A percentile compares a stretch with the other conserved stretches of the same genome.
These are phyloP conservation scores for Penicillium brevicompactum DNA, from an alignment of 2,329 filamentous ascomycete genomes.

Conservation along the genomic window DNA sequence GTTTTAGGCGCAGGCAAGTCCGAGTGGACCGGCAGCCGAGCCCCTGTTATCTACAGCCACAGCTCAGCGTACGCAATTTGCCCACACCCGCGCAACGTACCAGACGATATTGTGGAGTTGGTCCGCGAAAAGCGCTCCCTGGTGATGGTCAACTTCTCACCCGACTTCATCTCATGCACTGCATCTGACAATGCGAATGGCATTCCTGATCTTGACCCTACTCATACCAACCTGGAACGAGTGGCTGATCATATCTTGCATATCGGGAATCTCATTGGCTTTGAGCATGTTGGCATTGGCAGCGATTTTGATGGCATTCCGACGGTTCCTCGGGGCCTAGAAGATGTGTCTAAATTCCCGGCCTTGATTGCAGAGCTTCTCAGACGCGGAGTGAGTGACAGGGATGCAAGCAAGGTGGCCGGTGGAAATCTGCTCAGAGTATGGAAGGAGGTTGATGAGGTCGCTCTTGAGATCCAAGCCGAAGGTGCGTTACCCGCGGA, in stretches of 20 bases:
- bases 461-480: conserved; percentile 67
- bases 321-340: conserved; percentile 69
- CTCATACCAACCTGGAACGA: conserved; percentile 72
- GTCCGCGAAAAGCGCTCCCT: conserved; percentile 73
- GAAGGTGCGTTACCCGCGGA: conserved; percentile 52
- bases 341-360: conserved; percentile 84
- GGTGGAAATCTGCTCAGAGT: conserved; percentile 83
- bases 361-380: conserved; percentile 75
- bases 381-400: conserved; percentile 70
- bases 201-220: conserved; percentile 67
- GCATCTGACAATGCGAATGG: conserved; percentile 61
- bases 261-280: conserved; percentile 81
- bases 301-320: conserved; percentile 79
- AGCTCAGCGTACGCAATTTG: conserved; percentile 80
- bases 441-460: conserved; percentile 75
- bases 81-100: conserved; percentile 87
- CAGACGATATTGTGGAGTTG: conserved; percentile 76
- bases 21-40: conserved; percentile 70
- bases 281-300: conserved; percentile 82
- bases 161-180: conserved; percentile 78
- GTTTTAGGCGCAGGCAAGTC: conserved; percentile 66
- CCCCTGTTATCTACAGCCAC: conserved; percentile 87
- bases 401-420: conserved; percentile 72
- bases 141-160: conserved; percentile 89
- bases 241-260: conserved; percentile 80